Percentiles rank a stretch among this genome's conserved stretches.
phyloP scores from a whole-genome alignment of 148 eudicot species.

The Euryodendron excelsum region DNA sequence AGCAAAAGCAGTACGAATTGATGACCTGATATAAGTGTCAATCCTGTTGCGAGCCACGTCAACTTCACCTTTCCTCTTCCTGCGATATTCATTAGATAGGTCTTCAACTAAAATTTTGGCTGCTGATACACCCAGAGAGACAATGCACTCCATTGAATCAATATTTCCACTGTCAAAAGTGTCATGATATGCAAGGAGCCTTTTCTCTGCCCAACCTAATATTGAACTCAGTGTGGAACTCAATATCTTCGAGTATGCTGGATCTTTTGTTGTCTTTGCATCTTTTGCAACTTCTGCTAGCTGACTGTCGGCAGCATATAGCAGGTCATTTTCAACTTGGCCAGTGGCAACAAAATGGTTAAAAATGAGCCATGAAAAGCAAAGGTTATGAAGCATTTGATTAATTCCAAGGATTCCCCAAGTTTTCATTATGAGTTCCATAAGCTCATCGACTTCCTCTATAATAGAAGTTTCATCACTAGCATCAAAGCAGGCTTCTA shows the following conservation, averaged over 20 bases:
- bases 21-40: slow-evolving; percentile 95
- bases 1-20: slow-evolving; percentile 98
- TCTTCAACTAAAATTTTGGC: slow-evolving; percentile 90
- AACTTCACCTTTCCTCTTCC: slow-evolving; percentile 86
- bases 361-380: slow-evolving; percentile 89
- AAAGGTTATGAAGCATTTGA: slow-evolving; percentile 85
- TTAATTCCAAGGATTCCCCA: slow-evolving; percentile 90
- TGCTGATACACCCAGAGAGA: slow-evolving; percentile 83
- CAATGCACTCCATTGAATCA: slow-evolving; percentile 78
- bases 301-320: slow-evolving; percentile 86
- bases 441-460: slow-evolving; percentile 90
- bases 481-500: slow-evolving; percentile 82
- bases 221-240: slow-evolving; percentile 87
- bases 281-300: slow-evolving; percentile 93
- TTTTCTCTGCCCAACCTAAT: slow-evolving; percentile 93
- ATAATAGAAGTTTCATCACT: slow-evolving; percentile 70
- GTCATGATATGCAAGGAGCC: slow-evolving; percentile 97
- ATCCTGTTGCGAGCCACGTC: slow-evolving; percentile 92
- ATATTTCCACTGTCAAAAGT: slow-evolving; percentile 81
- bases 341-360: slow-evolving; percentile 88
- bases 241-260: slow-evolving; percentile 70
- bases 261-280: slow-evolving; percentile 84
- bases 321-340: slow-evolving; percentile 75
- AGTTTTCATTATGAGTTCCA: slow-evolving; percentile 91
- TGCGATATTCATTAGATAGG: slow-evolving; percentile 92